phyloP scores from a whole-genome alignment of 106 monocot species.

The Acorus gramineus region DNA sequence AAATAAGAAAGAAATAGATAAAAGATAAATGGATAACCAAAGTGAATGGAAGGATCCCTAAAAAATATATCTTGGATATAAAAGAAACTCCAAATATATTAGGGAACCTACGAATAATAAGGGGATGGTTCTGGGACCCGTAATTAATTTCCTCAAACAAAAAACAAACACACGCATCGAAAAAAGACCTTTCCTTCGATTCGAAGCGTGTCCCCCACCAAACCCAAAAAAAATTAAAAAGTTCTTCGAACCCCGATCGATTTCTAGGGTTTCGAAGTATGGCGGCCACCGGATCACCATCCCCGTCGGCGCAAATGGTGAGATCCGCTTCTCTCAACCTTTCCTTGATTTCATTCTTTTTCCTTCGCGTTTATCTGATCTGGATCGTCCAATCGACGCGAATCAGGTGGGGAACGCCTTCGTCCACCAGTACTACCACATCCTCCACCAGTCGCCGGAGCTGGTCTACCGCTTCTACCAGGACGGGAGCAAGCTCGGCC shows the following conservation, averaged over 20 bases:
- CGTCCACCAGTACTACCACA: conserved; percentile 21
- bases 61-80: no score
- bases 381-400: neutral
- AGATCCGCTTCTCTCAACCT: neutral
- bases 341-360: neutral
- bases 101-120: no score
- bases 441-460: conserved; percentile 18
- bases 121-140: no score
- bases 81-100: no score
- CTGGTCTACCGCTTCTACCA: conserved; percentile 23
- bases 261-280: neutral
- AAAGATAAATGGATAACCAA: no score
- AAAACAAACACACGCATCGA: no score
- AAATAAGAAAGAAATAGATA: no score
- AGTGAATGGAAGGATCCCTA: no score
- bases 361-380: neutral
- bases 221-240: no score
- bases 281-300: neutral
- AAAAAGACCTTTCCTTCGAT: no score
- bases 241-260: neutral
- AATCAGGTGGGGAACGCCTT: conserved; percentile 20
- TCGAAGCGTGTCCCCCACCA: no score
- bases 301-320: conserved; percentile 11
- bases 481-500: conserved; percentile 16
- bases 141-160: no score